Percentiles rank a stretch among this genome's conserved stretches.
Conservation (phyloP, 371 early-diverging fungal genomes). For the Quaeritorhiza haematococci region DNA sequence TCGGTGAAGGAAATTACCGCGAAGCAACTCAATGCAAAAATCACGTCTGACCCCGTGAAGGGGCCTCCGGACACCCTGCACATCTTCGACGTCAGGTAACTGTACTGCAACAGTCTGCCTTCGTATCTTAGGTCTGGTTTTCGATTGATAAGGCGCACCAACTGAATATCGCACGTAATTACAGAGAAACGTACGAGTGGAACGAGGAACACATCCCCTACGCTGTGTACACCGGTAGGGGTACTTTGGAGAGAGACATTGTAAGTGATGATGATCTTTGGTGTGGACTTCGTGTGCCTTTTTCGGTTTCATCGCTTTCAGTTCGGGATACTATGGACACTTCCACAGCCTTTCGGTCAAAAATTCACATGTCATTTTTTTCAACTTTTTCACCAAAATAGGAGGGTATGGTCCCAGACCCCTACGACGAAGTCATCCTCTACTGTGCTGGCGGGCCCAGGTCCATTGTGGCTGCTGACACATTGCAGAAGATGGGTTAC, state of each 20-base stretch:
- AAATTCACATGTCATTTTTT: neutral
- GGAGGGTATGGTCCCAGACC: slow-evolving; percentile 33
- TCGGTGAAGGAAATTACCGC: slow-evolving; percentile 33
- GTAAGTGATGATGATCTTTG: slow-evolving; percentile 16
- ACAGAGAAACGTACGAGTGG: slow-evolving; percentile 45
- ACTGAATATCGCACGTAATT: too few species aligned
- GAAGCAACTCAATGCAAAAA: slow-evolving; percentile 18
- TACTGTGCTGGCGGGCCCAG: slow-evolving; percentile 59
- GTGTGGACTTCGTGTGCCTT: neutral
- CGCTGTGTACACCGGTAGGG: slow-evolving; percentile 42
- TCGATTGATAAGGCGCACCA: neutral
- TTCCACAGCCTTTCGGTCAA: too few species aligned
- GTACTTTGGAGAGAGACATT: slow-evolving; percentile 45
- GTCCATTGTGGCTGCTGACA: slow-evolving; percentile 52
- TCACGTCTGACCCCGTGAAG: slow-evolving; percentile 21
- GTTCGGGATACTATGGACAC: too few species aligned
- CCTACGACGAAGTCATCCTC: slow-evolving; percentile 39
- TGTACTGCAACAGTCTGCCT: neutral
- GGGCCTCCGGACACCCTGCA: slow-evolving; percentile 35
- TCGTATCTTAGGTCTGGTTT: neutral
- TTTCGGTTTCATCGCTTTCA: too few species aligned
- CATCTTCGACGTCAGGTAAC: slow-evolving; percentile 42
- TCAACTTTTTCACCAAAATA: slow-evolving; percentile 1
- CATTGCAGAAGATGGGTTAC: slow-evolving; percentile 54
- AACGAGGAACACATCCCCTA: slow-evolving; percentile 40